Conservation (phyloP, 805 yeast species). For the Candida takata region DNA sequence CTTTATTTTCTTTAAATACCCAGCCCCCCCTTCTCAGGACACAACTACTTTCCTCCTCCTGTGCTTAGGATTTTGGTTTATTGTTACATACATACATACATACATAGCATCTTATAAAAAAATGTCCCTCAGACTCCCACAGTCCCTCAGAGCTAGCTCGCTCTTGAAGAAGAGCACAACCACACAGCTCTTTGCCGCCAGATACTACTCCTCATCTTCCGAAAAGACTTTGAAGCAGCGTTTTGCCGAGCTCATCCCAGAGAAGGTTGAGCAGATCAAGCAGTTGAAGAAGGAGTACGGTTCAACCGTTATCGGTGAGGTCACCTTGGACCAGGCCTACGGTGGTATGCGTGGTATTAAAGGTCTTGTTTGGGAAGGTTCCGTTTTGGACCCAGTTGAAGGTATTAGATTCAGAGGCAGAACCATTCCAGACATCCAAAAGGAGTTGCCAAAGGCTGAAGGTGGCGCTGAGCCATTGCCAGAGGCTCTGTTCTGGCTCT, state of each 20-base stretch:
- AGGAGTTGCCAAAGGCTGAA: conserved; percentile 67
- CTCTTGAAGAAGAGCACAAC: conserved; percentile 9
- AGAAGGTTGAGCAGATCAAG: conserved; percentile 82
- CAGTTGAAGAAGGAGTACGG: conserved; percentile 87
- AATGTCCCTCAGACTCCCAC: conserved; percentile 16
- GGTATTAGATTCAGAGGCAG: conserved; percentile 83
- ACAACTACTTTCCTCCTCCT: too few relatives aligned
- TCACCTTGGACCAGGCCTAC: conserved; percentile 70
- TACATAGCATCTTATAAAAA: too few relatives aligned
- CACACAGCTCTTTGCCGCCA: conserved; percentile 13
- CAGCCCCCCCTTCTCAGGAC: too few relatives aligned
- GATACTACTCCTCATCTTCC: conserved; percentile 23
- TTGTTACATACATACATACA: not conserved
- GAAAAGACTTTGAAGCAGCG: conserved; percentile 81
- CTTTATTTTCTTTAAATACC: too few relatives aligned
- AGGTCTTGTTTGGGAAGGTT: conserved; percentile 85
- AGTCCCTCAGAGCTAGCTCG: conserved; percentile 8
- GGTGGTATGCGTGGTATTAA: conserved; percentile 91
- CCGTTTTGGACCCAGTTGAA: conserved; percentile 76
- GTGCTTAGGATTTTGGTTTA: not conserved
- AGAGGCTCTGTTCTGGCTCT: conserved; percentile 77
- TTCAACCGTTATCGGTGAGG: conserved; percentile 62
- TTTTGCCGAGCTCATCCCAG: conserved; percentile 88
- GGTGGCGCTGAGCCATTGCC: conserved; percentile 64
- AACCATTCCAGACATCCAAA: conserved; percentile 74